These are phyloP conservation scores for Taphrina sp. DNA, from an alignment of 1,139 yeast species.

Conservation along the genomic window DNA sequence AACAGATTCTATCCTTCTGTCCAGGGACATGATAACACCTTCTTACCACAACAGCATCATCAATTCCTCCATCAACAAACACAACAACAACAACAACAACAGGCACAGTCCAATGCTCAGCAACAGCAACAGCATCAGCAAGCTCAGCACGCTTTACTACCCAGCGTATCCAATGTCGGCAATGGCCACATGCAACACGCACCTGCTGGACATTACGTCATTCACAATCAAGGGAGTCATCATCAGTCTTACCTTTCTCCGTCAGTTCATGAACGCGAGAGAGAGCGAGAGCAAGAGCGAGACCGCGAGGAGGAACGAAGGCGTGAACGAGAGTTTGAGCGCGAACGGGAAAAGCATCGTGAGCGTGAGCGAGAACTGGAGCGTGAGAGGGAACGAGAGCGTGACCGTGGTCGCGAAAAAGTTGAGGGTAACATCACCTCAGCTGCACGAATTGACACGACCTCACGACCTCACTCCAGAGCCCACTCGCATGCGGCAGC, in stretches of 20 bases:
- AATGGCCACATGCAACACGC: too few relatives aligned
- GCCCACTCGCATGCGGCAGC: slow-evolving; percentile 8
- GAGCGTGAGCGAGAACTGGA: slow-evolving; percentile 12
- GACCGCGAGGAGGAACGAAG: slow-evolving; percentile 3
- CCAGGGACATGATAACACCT: too few relatives aligned
- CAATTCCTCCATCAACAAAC: too few relatives aligned
- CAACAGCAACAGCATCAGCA: too few relatives aligned
- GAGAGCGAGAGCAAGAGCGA: not conserved
- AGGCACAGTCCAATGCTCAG: too few relatives aligned
- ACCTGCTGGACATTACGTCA: too few relatives aligned
- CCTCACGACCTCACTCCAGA: not conserved
- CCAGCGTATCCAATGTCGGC: too few relatives aligned
- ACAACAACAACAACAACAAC: too few relatives aligned
- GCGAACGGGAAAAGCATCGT: slow-evolving; percentile 2
- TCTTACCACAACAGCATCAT: too few relatives aligned
- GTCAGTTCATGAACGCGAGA: slow-evolving; percentile 5
- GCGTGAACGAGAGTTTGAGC: not conserved
- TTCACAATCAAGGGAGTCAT: too few relatives aligned
- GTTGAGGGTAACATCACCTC: slow-evolving; percentile 6
- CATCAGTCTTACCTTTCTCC: slow-evolving; percentile 1
- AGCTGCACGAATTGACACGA: not conserved
- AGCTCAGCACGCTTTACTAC: too few relatives aligned
- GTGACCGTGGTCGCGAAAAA: slow-evolving; percentile 4
- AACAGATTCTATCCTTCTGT: too few relatives aligned
- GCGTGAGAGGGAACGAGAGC: not conserved